A percentile compares a stretch with the other conserved stretches of the same genome.
Conservation (phyloP, 139 green algal genomes). For the Ettlia oleoabundans region DNA sequence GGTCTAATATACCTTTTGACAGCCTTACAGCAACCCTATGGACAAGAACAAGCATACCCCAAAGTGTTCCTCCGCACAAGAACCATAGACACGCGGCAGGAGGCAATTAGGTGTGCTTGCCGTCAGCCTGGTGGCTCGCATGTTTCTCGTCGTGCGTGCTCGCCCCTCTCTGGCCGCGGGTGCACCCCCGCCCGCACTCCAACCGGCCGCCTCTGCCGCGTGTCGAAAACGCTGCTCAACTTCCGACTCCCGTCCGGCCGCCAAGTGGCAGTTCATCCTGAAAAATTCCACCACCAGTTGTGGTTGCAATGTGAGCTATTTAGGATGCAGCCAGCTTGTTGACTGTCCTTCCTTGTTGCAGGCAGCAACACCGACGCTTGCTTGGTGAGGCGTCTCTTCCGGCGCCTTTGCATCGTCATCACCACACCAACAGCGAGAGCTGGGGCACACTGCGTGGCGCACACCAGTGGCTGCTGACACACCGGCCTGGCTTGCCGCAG, state of each 20-base stretch:
- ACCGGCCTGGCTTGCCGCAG: not conserved
- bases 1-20: not conserved
- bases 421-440: not conserved
- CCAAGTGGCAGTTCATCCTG: not conserved
- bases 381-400: not conserved
- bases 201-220: no score
- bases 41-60: not conserved
- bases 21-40: not conserved
- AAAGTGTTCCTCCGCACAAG: constrained; percentile 3
- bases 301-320: not conserved
- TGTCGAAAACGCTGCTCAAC: no score
- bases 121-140: no score
- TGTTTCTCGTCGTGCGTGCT: not conserved
- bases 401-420: not conserved
- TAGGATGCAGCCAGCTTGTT: not conserved
- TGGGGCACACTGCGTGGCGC: constrained; percentile 24
- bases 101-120: not conserved
- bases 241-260: no score
- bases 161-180: no score
- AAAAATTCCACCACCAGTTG: not conserved
- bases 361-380: constrained; percentile 4
- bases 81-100: not conserved
- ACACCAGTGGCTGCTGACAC: constrained; percentile 24
- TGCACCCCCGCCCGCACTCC: no score
- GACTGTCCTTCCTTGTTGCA: not conserved